Evolutionary conservation across 257 asterid genomes (phyloP), one percentile per base, ranked within the genome.

Genomic region (Jacaranda copaia): DNA sequence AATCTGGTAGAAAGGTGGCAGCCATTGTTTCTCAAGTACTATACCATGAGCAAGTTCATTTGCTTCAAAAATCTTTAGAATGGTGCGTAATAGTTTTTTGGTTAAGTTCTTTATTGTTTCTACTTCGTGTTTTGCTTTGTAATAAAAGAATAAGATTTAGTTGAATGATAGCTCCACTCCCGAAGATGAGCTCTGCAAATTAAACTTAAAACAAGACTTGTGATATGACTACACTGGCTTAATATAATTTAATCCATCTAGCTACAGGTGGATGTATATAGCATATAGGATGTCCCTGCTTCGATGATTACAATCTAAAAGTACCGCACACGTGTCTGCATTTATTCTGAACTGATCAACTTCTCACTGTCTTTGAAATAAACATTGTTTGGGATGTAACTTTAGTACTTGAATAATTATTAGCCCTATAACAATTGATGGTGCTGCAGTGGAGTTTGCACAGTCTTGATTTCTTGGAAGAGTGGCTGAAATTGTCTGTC

Each of bases 1-100:
- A 89, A 72, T 84, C 87, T 66, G 98, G 98, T 79, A 84, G 96
- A 73, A 94, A 94, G 77, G 97, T 94, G 67, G 92, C 85, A 0
- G 93, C 93, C 86, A 80, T 90, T 53, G 96, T 94, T 58, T 81
- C 88, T 1, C 91, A 82, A 75, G 97, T 92, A 52, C 96, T 94
- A 70, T 92, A 86, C 82, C 86, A 89, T 43, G 93, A 86, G 40
- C 96, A 85, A 88, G 86, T 90, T 70, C 92, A 92, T 42, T 48
- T 68, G 82, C 96, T 90, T 82, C 88, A 82, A 72, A 94, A 90
- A 83, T 86, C 97, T 65, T 83, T 91, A 18, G 89, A 91, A 59
- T 92, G 98, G 97, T 92, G 48, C 9, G 85, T 70, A 5, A 55
- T 74, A 5, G 10, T 52, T 20, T 32, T 70, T 25, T 39, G 12